Conservation (phyloP, 345 rosid species). For the Chamaenerion angustifolium region DNA sequence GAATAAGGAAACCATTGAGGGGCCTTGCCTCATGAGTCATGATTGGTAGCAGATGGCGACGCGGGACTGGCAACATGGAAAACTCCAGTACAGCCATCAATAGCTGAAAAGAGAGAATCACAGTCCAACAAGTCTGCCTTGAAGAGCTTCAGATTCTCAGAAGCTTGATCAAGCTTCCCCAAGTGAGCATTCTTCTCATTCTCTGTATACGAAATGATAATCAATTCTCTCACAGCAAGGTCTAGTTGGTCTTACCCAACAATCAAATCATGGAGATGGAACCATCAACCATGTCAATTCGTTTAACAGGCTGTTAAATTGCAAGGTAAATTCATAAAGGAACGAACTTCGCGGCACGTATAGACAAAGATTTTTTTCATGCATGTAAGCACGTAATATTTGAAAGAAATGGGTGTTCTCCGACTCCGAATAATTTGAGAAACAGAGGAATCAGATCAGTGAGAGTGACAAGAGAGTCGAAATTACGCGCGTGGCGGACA, state of each 20-base stretch:
- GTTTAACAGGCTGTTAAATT: too few relatives aligned
- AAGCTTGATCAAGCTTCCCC: constrained; percentile 32
- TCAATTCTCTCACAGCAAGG: constrained; percentile 8
- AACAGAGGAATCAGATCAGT: too few relatives aligned
- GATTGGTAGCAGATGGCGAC: constrained; percentile 18
- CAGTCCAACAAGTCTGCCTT: constrained; percentile 54
- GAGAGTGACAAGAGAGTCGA: too few relatives aligned
- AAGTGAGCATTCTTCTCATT: constrained; percentile 42
- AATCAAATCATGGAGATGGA: too few relatives aligned
- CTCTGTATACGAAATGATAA: background rate
- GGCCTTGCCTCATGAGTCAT: constrained; percentile 19
- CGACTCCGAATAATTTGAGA: too few relatives aligned
- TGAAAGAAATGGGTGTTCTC: too few relatives aligned
- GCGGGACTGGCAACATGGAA: constrained; percentile 66
- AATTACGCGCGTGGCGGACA: too few relatives aligned
- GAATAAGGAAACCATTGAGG: background rate
- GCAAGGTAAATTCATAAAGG: too few relatives aligned
- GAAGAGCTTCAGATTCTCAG: constrained; percentile 47
- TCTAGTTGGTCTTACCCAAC: background rate
- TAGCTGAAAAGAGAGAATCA: constrained; percentile 27
- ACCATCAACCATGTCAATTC: too few relatives aligned
- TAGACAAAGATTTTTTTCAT: too few relatives aligned
- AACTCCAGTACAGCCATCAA: constrained; percentile 44
- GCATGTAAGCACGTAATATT: too few relatives aligned
- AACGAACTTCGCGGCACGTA: too few relatives aligned